A percentile compares a stretch with the other conserved stretches of the same genome.
Evolutionary conservation across 176 grass and related monocot species (phyloP).

Genomic region (Saccharum spontaneum): DNA sequence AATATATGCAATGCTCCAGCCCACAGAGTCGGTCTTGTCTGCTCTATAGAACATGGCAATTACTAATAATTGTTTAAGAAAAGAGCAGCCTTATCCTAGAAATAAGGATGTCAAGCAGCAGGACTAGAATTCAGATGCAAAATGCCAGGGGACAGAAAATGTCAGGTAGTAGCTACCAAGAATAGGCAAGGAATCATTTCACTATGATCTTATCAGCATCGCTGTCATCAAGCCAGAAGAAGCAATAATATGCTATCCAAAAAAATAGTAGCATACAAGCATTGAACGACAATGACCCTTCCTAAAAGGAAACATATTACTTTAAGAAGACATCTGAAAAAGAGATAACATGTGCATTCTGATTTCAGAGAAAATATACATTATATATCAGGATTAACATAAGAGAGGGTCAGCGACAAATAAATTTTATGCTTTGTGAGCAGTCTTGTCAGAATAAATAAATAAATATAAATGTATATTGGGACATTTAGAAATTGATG

Average conservation of each 20-base stretch:
- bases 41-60: neutral
- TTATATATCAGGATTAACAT: no score
- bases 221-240: conserved; percentile 22
- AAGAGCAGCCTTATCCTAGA: conserved; percentile 15
- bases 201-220: conserved; percentile 22
- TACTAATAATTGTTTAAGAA: neutral
- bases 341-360: neutral
- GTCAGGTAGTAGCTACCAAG: conserved; percentile 9
- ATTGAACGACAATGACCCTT: conserved; percentile 15
- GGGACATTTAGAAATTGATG: no score
- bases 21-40: neutral
- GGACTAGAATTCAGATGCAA: conserved; percentile 20
- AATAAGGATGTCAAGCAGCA: neutral
- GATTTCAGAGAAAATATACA: neutral
- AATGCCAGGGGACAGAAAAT: conserved; percentile 24
- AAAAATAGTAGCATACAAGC: conserved; percentile 22
- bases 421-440: no score
- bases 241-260: conserved; percentile 17
- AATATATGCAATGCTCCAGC: conserved; percentile 3
- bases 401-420: no score
- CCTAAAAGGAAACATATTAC: neutral
- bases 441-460: no score
- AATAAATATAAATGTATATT: no score
- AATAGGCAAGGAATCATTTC: conserved; percentile 10
- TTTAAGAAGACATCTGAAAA: conserved; percentile 6